These are phyloP conservation scores for Schizophyllum amplum DNA, from an alignment of 1,284 basidiomycete species.

Conservation along the genomic window DNA sequence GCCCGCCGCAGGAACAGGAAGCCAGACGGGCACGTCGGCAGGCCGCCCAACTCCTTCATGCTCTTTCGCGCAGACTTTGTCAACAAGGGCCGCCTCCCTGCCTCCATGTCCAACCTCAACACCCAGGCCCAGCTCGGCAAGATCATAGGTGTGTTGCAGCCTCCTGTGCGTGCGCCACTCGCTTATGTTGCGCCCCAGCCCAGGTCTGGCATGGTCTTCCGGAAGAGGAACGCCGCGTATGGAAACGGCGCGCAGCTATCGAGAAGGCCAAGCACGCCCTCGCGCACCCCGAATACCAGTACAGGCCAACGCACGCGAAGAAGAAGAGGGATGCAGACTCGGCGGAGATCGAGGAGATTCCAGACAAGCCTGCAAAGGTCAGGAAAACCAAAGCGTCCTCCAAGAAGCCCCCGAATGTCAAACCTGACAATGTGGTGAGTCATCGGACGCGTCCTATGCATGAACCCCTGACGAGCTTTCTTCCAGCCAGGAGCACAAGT, in stretches of 20 bases:
- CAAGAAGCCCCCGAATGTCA: not conserved
- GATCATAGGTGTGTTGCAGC: slow-evolving; percentile 49
- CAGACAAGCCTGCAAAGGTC: not conserved
- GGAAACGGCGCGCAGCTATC: not conserved
- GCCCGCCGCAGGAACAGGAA: not conserved
- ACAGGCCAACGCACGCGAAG: not conserved
- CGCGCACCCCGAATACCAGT: not conserved
- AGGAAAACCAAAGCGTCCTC: not conserved
- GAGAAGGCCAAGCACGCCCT: not conserved
- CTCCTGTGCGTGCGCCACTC: not conserved
- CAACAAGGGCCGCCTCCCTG: slow-evolving; percentile 71
- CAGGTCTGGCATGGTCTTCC: not conserved
- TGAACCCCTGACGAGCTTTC: not conserved
- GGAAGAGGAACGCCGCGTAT: not conserved
- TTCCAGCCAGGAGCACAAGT: not conserved
- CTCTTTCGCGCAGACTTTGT: slow-evolving; percentile 88
- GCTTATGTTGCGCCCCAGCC: not conserved
- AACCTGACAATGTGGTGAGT: not conserved
- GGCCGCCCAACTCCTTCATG: slow-evolving; percentile 88
- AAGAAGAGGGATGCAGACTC: not conserved
- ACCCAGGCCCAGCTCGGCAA: slow-evolving; percentile 60
- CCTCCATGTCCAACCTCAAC: slow-evolving; percentile 73
- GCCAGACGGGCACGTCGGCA: not conserved
- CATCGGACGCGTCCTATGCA: not conserved
- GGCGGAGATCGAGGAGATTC: not conserved